Base-by-base conservation (phyloP, 2,329 filamentous ascomycete genomes). In the Ceratocystiopsis minuta region DNA sequence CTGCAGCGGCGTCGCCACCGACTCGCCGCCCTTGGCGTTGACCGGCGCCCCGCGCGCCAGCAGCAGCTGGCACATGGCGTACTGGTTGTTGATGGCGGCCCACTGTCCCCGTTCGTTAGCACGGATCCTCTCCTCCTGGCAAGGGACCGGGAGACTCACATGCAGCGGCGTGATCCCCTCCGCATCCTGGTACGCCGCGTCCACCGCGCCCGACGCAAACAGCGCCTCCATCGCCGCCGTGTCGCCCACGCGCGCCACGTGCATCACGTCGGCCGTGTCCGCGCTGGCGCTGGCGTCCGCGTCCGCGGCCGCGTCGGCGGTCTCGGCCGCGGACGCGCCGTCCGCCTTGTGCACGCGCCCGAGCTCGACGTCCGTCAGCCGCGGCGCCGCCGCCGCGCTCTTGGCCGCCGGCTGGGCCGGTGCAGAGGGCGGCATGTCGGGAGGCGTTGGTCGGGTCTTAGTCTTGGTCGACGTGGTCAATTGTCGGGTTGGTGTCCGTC, bases 51-150 rank as follows among this genome's bases (percentile, higher is more conserved):
- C 86, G 48, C 66, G 62, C 39, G 73, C 82, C 56, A 98, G 73
- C 37, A 98, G 76, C 61, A 92, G 95, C 60, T 90, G 88, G 72
- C 88, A 95, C 67, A 96, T 86, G 50, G 84, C 83, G 64, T 88
- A 92, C 58, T 95, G 90, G 56, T 96, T 96, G 65, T 98, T 98
- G 59, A 98, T 96, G 34, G 92, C 85, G 38, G 90, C 90, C 90
- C 90, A 98, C 85, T 98, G 57, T 12, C 13, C n/a, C 13, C 16
- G 20, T 4, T 20, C 4, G 45, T 46, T 32, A 50, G 48, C 36
- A 9, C 6, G 9, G 12, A 15, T 13, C 11, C 16, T 35, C 34
- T 16, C 17, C 9, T 37, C 17, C 38, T 9, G 37, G 32, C 12
- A 14, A 36, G 4, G 4, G 4, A 7, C 7, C 7, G 4, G 20